Base-by-base conservation (phyloP, 306 rosid genomes). In the Casuarina glauca region DNA sequence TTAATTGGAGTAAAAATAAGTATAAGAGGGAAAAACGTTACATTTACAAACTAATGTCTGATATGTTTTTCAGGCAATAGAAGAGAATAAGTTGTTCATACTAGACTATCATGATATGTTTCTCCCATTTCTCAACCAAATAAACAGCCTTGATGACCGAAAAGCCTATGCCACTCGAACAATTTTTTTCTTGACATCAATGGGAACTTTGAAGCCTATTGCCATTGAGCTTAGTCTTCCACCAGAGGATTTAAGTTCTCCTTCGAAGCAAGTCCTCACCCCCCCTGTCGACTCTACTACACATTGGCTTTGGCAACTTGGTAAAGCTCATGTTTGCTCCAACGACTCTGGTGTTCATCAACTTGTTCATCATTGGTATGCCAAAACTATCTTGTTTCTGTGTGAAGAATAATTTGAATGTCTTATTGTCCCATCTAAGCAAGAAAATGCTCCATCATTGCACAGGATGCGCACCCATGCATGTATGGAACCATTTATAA, bases 401-500 rank as follows among this genome's bases (percentile, higher is more conserved):
- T 26, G 32, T 26, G 32, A 26, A 0, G 32, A 26, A 26, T 26
- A 26, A 26, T 26, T 26, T 26, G 32, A 26, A 26, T 26, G 32
- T 26, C 32, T 26, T 26, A 26, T 26, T 26, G 32, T 26, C 32
- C 32, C 32, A 26, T 26, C 32, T 26, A 26, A 26, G 32, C 32
- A 26, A 26, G 32, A 26, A 26, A 26, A 26, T 26, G 32, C 32
- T 26, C 32, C 32, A 63, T 66, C 10, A 73, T 63, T 2, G 3
- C 62, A 72, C 85, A 85, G 85, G 88, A 67, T 85, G 76, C n/a
- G 85, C 4, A 78, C 79, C 76, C 88, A 85, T 52, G 88, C 88
- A 62, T 66, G 83, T 70, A 78, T 85, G 60, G 85, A 81, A 51
- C 85, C 85, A 50, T 75, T 85, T 17, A 78, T 85, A 71, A 85